phyloP scores from a whole-genome alignment of 495 filamentous ascomycete genomes.

The Penicillium coprophilum region DNA sequence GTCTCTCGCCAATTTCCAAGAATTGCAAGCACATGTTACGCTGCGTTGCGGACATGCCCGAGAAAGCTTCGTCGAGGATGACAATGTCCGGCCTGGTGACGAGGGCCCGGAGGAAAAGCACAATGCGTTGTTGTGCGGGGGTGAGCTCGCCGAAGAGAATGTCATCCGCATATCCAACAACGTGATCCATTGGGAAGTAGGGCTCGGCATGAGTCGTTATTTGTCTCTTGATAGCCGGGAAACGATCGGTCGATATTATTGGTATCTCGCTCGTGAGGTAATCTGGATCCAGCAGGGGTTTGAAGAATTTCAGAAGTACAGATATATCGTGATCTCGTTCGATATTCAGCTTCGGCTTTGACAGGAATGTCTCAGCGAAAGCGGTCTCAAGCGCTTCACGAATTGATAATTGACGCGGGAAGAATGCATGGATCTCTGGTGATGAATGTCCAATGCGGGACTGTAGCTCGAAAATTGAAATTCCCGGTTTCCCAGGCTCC shows the following conservation, averaged over 20 bases:
- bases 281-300: slow-evolving; percentile 65
- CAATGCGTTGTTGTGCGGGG: slow-evolving; percentile 76
- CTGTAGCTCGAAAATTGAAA: slow-evolving; percentile 92
- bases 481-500: slow-evolving; percentile 64
- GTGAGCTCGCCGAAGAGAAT: slow-evolving; percentile 70
- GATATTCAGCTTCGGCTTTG: slow-evolving; percentile 60
- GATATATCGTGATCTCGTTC: slow-evolving; percentile 57
- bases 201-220: slow-evolving; percentile 3
- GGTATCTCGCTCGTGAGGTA: slow-evolving; percentile 16
- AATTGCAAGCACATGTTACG: slow-evolving; percentile 81
- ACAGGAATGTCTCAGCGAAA: slow-evolving; percentile 83
- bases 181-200: slow-evolving; percentile 22
- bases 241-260: slow-evolving; percentile 7
- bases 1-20: slow-evolving; percentile 59
- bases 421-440: slow-evolving; percentile 91
- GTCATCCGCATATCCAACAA: slow-evolving; percentile 66
- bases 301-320: slow-evolving; percentile 70
- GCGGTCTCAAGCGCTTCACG: slow-evolving; percentile 76
- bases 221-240: slow-evolving; percentile 18
- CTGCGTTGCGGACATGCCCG: slow-evolving; percentile 80
- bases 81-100: slow-evolving; percentile 83
- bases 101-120: slow-evolving; percentile 81
- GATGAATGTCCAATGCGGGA: slow-evolving; percentile 86
- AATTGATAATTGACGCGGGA: slow-evolving; percentile 75
- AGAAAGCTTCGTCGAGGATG: slow-evolving; percentile 90